Evolutionary conservation across 352 stramenopile species (phyloP).

Genomic region (Phytophthora pisi): DNA sequence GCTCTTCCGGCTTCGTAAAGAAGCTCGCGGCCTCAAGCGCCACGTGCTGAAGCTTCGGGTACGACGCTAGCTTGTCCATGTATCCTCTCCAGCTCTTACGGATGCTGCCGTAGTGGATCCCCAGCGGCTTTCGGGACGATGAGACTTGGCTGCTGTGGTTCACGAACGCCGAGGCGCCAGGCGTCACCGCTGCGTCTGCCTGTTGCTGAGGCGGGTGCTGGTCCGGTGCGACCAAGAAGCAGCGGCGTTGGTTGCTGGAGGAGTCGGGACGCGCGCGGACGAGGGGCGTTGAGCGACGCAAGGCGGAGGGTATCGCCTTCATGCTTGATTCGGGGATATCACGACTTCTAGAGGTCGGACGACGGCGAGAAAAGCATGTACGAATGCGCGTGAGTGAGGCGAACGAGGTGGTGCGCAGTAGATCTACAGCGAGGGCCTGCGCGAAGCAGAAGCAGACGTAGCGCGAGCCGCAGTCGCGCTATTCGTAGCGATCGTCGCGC

Average conservation of each 20-base stretch:
- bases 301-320: constrained; percentile 18
- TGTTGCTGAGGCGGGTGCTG: constrained; percentile 24
- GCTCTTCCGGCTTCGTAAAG: constrained; percentile 62
- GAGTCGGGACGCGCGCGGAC: constrained; percentile 3
- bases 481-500: constrained; percentile 19
- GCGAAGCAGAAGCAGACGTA: constrained; percentile 7
- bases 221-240: constrained; percentile 14
- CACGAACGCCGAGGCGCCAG: constrained; percentile 25
- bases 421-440: neutral
- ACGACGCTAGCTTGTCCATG: constrained; percentile 44
- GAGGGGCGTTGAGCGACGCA: constrained; percentile 14
- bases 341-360: constrained; percentile 12
- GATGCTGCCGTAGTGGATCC: constrained; percentile 55
- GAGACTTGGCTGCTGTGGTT: constrained; percentile 12
- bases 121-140: constrained; percentile 22
- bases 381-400: constrained; percentile 2
- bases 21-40: constrained; percentile 64
- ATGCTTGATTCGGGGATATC: constrained; percentile 5
- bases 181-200: constrained; percentile 23
- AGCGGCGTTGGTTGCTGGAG: constrained; percentile 9
- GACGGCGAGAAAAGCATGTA: constrained; percentile 12
- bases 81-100: constrained; percentile 61
- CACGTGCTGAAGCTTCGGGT: constrained; percentile 54
- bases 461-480: neutral
- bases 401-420: neutral